Conservation (phyloP, 805 yeast species). For the Candida corydali region DNA sequence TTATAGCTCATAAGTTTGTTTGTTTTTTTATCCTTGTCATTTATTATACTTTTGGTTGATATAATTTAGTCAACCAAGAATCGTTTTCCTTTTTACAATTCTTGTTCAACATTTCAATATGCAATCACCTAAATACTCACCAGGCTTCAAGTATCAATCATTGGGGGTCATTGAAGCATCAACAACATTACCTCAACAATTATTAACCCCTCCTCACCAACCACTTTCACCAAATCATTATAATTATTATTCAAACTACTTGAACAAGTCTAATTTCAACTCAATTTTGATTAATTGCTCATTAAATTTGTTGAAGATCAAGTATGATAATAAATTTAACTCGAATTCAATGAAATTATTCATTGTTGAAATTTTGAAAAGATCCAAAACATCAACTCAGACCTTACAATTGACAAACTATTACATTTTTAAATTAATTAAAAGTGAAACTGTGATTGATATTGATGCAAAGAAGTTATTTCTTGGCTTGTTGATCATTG, state of each 20-base stretch:
- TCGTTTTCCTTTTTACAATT: no score
- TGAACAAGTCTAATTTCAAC: constrained; percentile 39
- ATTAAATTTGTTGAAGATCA: constrained; percentile 30
- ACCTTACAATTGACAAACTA: constrained; percentile 64
- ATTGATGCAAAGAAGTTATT: constrained; percentile 57
- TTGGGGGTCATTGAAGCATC: no score
- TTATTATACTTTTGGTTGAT: no score
- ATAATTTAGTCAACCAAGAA: no score
- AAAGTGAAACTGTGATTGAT: constrained; percentile 13
- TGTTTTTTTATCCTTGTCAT: no score
- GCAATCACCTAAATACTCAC: constrained; percentile 2
- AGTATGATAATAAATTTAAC: constrained; percentile 9
- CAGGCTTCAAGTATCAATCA: no score
- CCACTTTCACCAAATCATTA: constrained; percentile 30
- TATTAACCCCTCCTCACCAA: constrained; percentile 8
- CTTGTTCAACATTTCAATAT: no score
- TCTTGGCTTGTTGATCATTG: constrained; percentile 62
- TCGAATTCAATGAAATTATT: constrained; percentile 34
- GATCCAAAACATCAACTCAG: constrained; percentile 47
- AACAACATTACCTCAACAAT: neutral
- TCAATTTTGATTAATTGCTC: constrained; percentile 33
- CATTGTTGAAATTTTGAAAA: constrained; percentile 33
- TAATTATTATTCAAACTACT: constrained; percentile 35
- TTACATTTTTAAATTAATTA: constrained; percentile 51
- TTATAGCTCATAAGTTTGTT: no score